Base-by-base conservation (phyloP, 2,329 filamentous ascomycete species). In the Lasiodiplodia citricola region DNA sequence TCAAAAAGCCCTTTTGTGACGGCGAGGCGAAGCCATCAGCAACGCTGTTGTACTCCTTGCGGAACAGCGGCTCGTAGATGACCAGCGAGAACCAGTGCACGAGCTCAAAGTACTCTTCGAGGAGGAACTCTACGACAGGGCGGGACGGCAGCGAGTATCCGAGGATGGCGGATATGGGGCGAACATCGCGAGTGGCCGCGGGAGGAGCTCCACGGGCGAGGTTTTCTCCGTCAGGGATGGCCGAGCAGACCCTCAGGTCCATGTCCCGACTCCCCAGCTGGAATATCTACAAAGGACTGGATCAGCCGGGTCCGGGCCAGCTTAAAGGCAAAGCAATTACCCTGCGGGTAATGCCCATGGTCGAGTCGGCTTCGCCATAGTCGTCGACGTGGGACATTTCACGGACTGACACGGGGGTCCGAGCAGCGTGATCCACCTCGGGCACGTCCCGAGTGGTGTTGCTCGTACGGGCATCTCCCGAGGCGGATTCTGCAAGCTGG, bases 1-100 rank as follows among this genome's bases (percentile, higher is more conserved):
- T 44, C 4, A 83, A 70, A 60, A 82, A 83, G 0, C 77, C 72
- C 23, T 76, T 75, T 56, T 82, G 76, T 0, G 76, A 75, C 2
- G 74, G 73, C 16, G 75, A 72, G 0, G 80, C 80, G 47, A 69
- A 72, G 2, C 79, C 78, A 68, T 80, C 79, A 1, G 72, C 68
- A 2, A 82, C 73, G 8, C 76, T 76, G 11, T 73, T 69, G 31
- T 80, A 76, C 4, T 72, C 71, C 13, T 71, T 71, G 25, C 81
- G 78, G 57, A 83, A 81, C 31, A 74, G 80, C 1, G 80, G 80
- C 64, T 83, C 80, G 66, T 80, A 80, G 21, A 84, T 74, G 0
- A 80, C 80, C 4, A 83, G 73, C 18, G 81, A 82, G 66, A 84
- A 83, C 81, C 81, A 84, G 71, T 83, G 81, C 18, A 83, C 77